Percentiles rank a stretch among this genome's conserved stretches.
phyloP scores from a whole-genome alignment of 2,329 filamentous ascomycete species.

The Phaeosphaeria sp. region DNA sequence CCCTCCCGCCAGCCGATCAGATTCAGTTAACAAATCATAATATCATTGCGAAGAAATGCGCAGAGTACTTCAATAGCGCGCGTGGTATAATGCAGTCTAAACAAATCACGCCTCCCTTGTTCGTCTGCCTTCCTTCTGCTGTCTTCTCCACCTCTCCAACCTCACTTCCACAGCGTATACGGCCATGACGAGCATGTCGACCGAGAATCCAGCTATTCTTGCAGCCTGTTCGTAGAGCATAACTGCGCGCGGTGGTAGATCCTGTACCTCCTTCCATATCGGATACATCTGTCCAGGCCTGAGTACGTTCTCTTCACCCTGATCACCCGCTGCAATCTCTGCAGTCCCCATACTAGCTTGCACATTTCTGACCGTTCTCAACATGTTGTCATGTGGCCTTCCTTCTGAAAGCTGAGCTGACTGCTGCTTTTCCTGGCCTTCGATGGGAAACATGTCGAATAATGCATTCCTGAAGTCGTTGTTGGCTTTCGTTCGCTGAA shows the following conservation, averaged over 20 bases:
- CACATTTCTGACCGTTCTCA: slow-evolving; percentile 51
- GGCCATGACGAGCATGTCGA: slow-evolving; percentile 58
- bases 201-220: slow-evolving; percentile 56
- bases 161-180: slow-evolving; percentile 58
- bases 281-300: slow-evolving; percentile 60
- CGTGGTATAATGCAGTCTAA: no score
- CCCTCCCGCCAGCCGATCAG: not conserved
- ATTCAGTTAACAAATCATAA: not conserved
- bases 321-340: slow-evolving; percentile 44
- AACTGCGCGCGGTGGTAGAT: slow-evolving; percentile 55
- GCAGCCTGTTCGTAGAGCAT: slow-evolving; percentile 61
- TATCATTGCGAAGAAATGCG: not conserved
- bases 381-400: slow-evolving; percentile 36
- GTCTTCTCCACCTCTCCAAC: slow-evolving; percentile 33
- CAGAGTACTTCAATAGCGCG: not conserved
- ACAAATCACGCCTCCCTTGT: not conserved
- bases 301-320: slow-evolving; percentile 32
- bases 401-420: slow-evolving; percentile 24
- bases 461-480: slow-evolving; percentile 51
- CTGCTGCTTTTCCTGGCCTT: slow-evolving; percentile 3
- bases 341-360: slow-evolving; percentile 51
- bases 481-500: slow-evolving; percentile 41
- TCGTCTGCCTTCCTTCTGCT: slow-evolving; percentile 10
- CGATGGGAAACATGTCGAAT: slow-evolving; percentile 52
- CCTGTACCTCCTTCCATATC: slow-evolving; percentile 55